Conservation (phyloP, 495 filamentous ascomycete genomes). For the Cairneyella variabilis region DNA sequence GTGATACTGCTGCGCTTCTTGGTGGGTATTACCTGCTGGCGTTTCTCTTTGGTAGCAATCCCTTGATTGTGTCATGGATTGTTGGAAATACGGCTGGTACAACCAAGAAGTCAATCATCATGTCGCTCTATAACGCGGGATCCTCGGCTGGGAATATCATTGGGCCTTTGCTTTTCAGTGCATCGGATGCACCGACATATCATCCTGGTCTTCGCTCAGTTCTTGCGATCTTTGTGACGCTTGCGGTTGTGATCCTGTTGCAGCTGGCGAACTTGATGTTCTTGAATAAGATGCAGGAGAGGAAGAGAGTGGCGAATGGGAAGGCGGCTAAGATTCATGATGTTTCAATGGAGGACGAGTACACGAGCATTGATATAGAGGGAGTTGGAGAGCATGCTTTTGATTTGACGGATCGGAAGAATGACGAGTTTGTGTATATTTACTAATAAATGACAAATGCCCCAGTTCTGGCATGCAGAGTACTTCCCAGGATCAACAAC, state of each 20-base stretch:
- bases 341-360: slow-evolving; percentile 45
- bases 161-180: slow-evolving; percentile 62
- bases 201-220: slow-evolving; percentile 51
- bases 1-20: slow-evolving; percentile 41
- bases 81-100: slow-evolving; percentile 62
- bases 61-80: slow-evolving; percentile 44
- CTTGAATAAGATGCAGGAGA: slow-evolving; percentile 51
- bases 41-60: slow-evolving; percentile 54
- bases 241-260: slow-evolving; percentile 44
- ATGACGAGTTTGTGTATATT: slow-evolving; percentile 67
- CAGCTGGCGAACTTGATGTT: slow-evolving; percentile 49
- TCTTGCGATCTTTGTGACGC: slow-evolving; percentile 51
- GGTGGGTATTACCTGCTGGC: slow-evolving; percentile 60
- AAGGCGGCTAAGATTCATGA: slow-evolving; percentile 54
- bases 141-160: slow-evolving; percentile 64
- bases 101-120: slow-evolving; percentile 61
- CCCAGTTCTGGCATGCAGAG: no score
- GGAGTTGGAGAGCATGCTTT: slow-evolving; percentile 37
- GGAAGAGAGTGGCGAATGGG: slow-evolving; percentile 49
- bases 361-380: slow-evolving; percentile 31
- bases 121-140: slow-evolving; percentile 57
- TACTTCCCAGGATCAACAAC: no score
- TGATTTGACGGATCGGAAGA: slow-evolving; percentile 59
- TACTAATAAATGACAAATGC: no score
- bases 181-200: slow-evolving; percentile 56